A percentile compares a stretch with the other conserved stretches of the same genome.
phyloP scores from a whole-genome alignment of 1,139 yeast species.

The Debaryomycetaceae sp. region DNA sequence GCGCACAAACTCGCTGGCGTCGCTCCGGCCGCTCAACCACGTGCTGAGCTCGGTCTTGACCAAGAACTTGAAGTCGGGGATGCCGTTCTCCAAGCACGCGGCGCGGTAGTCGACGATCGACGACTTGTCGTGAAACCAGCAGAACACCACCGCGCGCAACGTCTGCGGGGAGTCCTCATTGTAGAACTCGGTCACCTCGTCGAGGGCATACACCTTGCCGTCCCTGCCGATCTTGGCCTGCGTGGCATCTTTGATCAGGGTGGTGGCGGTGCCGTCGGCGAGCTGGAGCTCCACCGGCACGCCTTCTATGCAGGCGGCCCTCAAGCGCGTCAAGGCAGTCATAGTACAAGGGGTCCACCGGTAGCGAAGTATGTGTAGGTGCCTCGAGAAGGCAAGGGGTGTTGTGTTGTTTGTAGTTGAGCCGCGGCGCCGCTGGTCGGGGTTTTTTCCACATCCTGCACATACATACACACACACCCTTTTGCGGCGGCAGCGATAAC shows the following conservation, averaged over 20 bases:
- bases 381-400: too few species aligned
- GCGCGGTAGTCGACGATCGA: conserved; percentile 80
- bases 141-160: conserved; percentile 66
- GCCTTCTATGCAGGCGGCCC: conserved; percentile 21
- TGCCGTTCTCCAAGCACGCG: conserved; percentile 59
- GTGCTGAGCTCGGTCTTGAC: conserved; percentile 81
- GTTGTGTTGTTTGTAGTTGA: too few species aligned
- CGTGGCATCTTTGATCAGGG: conserved; percentile 33
- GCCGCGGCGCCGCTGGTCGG: too few species aligned
- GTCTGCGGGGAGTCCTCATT: conserved; percentile 48
- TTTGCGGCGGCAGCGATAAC: too few species aligned
- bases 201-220: conserved; percentile 25
- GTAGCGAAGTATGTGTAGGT: too few species aligned
- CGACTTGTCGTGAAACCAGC: conserved; percentile 74
- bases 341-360: conserved; percentile 2
- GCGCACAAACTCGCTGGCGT: conserved; percentile 49
- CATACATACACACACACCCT: too few species aligned
- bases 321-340: conserved; percentile 9
- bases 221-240: conserved; percentile 27
- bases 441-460: too few species aligned
- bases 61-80: conserved; percentile 74
- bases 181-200: conserved; percentile 52
- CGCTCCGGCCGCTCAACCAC: conserved; percentile 71
- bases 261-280: conserved; percentile 18
- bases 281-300: conserved; percentile 22